Evolutionary conservation across 768 basidiomycete species (phyloP).

Genomic region (Coprinopsis cinerea): DNA sequence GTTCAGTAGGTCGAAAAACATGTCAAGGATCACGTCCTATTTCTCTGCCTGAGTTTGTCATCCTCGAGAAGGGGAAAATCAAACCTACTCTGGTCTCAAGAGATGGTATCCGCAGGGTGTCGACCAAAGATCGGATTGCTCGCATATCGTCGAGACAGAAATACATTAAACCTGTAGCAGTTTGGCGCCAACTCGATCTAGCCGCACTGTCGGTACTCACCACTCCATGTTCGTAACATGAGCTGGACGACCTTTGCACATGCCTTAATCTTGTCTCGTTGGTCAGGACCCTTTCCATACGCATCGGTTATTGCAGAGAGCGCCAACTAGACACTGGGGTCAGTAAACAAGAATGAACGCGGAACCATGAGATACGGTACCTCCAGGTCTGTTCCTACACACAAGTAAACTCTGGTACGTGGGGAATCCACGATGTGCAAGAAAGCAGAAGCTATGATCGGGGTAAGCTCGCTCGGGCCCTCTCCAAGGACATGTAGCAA

Average conservation of each 20-base stretch:
- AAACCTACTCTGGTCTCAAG: constrained; percentile 71
- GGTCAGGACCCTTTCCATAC: constrained; percentile 76
- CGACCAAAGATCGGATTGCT: constrained; percentile 78
- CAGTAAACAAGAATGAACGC: background rate
- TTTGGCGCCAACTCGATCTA: background rate
- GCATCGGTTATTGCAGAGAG: constrained; percentile 89
- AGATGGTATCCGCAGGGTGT: constrained; percentile 85
- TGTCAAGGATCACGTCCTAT: constrained; percentile 88
- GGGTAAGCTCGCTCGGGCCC: constrained; percentile 77
- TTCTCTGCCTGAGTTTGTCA: background rate
- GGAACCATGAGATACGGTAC: constrained; percentile 34
- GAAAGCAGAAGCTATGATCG: constrained; percentile 74
- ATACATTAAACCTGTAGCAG: constrained; percentile 75
- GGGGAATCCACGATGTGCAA: constrained; percentile 84
- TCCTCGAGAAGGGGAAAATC: background rate
- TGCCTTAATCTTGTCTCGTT: constrained; percentile 74
- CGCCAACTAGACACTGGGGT: constrained; percentile 51
- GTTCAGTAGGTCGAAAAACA: constrained; percentile 90
- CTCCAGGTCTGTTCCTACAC: constrained; percentile 85
- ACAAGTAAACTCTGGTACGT: constrained; percentile 67
- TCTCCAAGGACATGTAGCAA: constrained; percentile 87
- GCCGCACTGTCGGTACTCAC: constrained; percentile 37
- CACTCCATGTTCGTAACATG: constrained; percentile 91
- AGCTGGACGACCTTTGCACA: constrained; percentile 73
- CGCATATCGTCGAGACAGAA: constrained; percentile 86